Conservation (phyloP, 2,329 filamentous ascomycete genomes). For the Ceratocystis lukuohia region DNA sequence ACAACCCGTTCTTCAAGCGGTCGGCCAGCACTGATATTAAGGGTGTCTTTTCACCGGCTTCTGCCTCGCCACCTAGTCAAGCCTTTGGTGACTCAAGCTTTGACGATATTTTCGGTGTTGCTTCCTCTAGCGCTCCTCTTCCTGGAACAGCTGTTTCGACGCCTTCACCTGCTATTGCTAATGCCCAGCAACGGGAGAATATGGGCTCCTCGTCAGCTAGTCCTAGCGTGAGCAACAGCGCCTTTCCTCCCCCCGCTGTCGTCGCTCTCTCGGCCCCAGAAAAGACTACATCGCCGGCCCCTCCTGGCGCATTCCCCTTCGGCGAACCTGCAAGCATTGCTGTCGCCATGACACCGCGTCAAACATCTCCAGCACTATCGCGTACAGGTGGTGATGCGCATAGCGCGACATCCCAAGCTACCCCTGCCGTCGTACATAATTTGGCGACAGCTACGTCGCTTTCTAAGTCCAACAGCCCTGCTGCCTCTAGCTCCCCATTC, state of each 20-base stretch:
- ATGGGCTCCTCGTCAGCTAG: conserved; percentile 44
- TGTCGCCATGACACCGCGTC: conserved; percentile 48
- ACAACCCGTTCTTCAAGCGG: conserved; percentile 87
- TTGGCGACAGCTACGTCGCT: conserved; percentile 23
- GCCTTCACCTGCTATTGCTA: conserved; percentile 34
- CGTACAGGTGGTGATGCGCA: conserved; percentile 29
- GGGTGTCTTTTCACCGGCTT: conserved; percentile 33
- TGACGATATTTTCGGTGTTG: conserved; percentile 73
- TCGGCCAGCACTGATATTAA: conserved; percentile 49
- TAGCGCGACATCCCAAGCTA: conserved; percentile 21
- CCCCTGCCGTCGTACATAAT: conserved; percentile 24
- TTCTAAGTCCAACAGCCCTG: conserved; percentile 19
- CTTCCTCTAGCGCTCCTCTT: conserved; percentile 6
- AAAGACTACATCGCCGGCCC: conserved; percentile 27
- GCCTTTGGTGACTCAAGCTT: conserved; percentile 54
- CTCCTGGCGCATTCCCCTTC: conserved; percentile 14
- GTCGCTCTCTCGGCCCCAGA: neutral
- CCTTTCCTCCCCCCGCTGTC: conserved; percentile 1
- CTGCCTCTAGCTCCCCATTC: conserved; percentile 13
- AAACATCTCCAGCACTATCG: conserved; percentile 56
- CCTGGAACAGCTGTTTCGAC: conserved; percentile 43
- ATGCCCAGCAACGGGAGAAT: conserved; percentile 34
- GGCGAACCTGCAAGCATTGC: conserved; percentile 52
- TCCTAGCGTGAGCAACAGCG: neutral
- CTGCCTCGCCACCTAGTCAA: conserved; percentile 32